phyloP scores from a whole-genome alignment of 768 basidiomycete species.

The Tylopilus rubrobrunneus region DNA sequence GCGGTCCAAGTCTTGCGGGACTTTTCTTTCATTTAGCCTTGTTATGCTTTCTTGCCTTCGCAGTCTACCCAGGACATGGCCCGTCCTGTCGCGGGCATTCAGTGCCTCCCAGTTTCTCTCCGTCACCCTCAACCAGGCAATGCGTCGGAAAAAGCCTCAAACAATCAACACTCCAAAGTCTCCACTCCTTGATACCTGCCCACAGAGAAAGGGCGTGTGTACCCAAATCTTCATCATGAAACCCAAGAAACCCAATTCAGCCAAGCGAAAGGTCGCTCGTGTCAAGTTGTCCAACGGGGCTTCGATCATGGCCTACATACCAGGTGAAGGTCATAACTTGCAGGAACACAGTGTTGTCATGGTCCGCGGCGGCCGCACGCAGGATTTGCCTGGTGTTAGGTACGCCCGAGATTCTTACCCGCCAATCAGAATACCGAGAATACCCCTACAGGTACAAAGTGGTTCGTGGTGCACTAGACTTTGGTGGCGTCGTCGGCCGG shows the following conservation, averaged over 20 bases:
- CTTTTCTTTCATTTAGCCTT: not conserved
- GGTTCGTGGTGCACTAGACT: constrained; percentile 88
- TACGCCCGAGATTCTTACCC: constrained; percentile 36
- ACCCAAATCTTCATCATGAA: constrained; percentile 73
- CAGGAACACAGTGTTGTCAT: constrained; percentile 97
- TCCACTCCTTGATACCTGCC: constrained; percentile 74
- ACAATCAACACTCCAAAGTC: constrained; percentile 49
- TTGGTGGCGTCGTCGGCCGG: constrained; percentile 85
- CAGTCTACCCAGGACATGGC: constrained; percentile 20
- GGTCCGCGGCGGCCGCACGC: constrained; percentile 91
- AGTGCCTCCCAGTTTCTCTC: constrained; percentile 55
- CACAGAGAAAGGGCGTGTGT: constrained; percentile 92
- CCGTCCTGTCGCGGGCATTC: constrained; percentile 45
- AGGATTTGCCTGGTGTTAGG: constrained; percentile 98
- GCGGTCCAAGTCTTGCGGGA: constrained; percentile 14
- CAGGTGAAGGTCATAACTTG: constrained; percentile 95
- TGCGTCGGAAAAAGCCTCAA: constrained; percentile 66
- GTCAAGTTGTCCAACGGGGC: constrained; percentile 90
- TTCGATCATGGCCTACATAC: constrained; percentile 89
- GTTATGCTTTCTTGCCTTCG: constrained; percentile 29
- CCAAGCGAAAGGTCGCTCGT: constrained; percentile 93
- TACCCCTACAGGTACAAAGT: constrained; percentile 75
- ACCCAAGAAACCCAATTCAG: constrained; percentile 98
- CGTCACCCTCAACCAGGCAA: constrained; percentile 84
- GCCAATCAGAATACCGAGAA: not conserved